Evolutionary conservation across 164 flowering plant species (phyloP).

Genomic region (Chloranthus sessilifolius): DNA sequence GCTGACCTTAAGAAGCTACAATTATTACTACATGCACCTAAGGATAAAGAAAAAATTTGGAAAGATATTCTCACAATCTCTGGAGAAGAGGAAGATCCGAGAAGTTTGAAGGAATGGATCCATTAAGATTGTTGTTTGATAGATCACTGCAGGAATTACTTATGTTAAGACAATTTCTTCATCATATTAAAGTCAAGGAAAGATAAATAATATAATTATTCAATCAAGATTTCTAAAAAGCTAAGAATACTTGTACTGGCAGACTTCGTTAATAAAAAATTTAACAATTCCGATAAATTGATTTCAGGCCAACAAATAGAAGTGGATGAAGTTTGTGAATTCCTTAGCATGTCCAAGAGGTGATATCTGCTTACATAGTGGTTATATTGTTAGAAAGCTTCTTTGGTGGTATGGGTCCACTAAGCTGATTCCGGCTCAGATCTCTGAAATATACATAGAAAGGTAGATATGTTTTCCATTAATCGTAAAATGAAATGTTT

Average conservation of each 20-base stretch:
- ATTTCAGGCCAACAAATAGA: too few relatives aligned
- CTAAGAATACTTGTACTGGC: too few relatives aligned
- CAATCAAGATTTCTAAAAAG: too few relatives aligned
- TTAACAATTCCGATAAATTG: too few relatives aligned
- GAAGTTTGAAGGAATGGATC: constrained; percentile 59
- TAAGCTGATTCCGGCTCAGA: constrained; percentile 69
- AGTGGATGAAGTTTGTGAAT: too few relatives aligned
- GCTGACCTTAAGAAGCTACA: too few relatives aligned
- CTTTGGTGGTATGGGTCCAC: constrained; percentile 54
- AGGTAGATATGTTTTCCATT: not conserved
- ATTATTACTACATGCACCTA: not conserved
- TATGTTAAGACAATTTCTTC: constrained; percentile 1
- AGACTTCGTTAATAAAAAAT: too few relatives aligned
- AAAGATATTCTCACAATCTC: constrained; percentile 49
- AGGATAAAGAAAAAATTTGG: constrained; percentile 3
- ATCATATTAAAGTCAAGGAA: not conserved
- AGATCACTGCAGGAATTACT: constrained; percentile 48
- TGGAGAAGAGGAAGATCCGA: constrained; percentile 64
- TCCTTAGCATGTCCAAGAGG: not conserved
- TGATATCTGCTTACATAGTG: constrained; percentile 51
- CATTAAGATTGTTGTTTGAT: constrained; percentile 63
- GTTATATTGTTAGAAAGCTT: constrained; percentile 58
- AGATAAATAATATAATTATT: too few relatives aligned
- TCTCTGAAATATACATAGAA: constrained; percentile 46
- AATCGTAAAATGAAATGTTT: not conserved